Base-by-base conservation (phyloP, 208 protist genomes). In the Strigomonas galati region DNA sequence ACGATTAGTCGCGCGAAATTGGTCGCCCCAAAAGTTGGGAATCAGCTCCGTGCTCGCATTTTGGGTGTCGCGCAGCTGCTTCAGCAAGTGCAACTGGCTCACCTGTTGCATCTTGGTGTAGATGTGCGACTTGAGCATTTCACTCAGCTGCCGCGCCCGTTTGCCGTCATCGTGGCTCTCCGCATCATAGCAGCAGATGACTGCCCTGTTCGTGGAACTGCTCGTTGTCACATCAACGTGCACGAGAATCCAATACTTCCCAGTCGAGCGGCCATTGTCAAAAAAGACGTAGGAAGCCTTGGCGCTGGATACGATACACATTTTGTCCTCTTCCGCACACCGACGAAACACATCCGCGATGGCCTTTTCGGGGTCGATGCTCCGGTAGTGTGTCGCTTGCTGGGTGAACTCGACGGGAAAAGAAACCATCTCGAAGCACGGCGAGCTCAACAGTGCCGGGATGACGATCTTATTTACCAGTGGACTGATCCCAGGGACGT, bases 31-130 rank as follows among this genome's bases (percentile, higher is more conserved):
- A 21, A 67, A 56, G 17, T 49, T 51, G 1, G 90, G 90, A 49
- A 96, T 86, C 28, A 93, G 78, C 72, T 96, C 85, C 1, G 66
- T 69, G 62, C 81, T 86, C 10, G 87, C 85, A 55, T 89, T 82
- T 69, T 93, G 84, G 0, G 81, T 90, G 63, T 91, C 87, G 17
- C 90, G 87, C 53, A 96, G 76, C 70, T 96, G 82, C 65, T 87
- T 87, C 26, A 96, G 76, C 12, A 96, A 67, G 28, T 91, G 84
- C 37, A 96, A 71, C 65, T 93, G 87, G 46, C 78, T 91, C n/a
- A 92, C 79, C 65, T 90, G 81, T 6, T 58, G 74, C 17, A 90
- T 79, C 67, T 93, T 96, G 2, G 54, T 49, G 31, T 72, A 74
- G 26, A 96, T 71, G 52, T 87, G 76, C 19, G 65, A 28, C n/a